Base-by-base conservation (phyloP, 2,329 filamentous ascomycete species). In the Diplocarpon rosae region DNA sequence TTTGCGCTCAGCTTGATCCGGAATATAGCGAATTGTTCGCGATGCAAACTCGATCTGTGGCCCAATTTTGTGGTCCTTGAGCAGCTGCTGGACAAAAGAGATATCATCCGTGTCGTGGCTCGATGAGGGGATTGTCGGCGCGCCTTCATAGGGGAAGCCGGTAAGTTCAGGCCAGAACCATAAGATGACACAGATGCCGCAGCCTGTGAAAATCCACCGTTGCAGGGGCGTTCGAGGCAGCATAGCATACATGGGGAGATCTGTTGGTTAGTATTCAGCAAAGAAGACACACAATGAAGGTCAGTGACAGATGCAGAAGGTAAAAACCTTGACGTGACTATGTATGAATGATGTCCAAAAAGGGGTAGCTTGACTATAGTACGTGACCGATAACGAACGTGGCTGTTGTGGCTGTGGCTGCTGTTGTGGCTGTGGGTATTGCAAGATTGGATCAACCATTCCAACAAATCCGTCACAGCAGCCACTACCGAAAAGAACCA, bases 1-100 rank as follows among this genome's bases (percentile, higher is more conserved):
- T 9, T 49, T 45, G 30, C 57, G 44, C 15, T 58, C 52, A 24
- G 36, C 41, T 6, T 52, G 55, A 45, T 59, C 57, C 10, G 55
- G 49, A 3, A 58, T 46, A 46, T 59, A 59, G 45, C 54, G 52
- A 33, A 60, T 52, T 6, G 52, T 57, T 12, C 58, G 52, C 35
- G 56, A 52, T 2, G 55, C 56, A 46, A 52, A 60, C 20, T 55
- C 52, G 33, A 60, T 56, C 11, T 57, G 44, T 11, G 55, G 48
- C 2, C 56, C 57, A 20, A 59, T 53, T 28, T 47, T 49, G 38
- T 56, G 35, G 12, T 54, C 50, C 36, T 50, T 52, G 28, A 60
- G 40, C 5, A 59, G 33, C 24, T 53, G 37, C 37, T 50, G 52
- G 9, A 59, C 48, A 38, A 48, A 60, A 2, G 47, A 39, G 13